These are phyloP conservation scores for Pseudogymnoascus sp. DNA, from an alignment of 2,329 filamentous ascomycete genomes.

Conservation along the genomic window DNA sequence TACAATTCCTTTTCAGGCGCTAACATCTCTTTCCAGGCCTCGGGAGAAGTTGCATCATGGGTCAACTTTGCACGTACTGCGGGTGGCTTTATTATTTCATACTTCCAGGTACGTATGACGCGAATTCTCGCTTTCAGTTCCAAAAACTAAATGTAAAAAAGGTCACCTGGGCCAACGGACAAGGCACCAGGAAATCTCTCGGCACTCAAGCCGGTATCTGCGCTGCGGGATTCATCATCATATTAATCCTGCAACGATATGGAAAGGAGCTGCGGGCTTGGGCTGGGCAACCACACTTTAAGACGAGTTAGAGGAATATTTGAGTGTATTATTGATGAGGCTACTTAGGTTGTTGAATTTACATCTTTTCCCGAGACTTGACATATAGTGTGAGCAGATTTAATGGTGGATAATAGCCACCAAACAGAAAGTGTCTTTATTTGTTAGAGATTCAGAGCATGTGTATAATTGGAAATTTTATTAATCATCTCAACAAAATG, in stretches of 20 bases:
- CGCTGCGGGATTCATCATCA: constrained; percentile 30
- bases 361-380: neutral
- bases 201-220: constrained; percentile 41
- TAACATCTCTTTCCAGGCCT: neutral
- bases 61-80: constrained; percentile 42
- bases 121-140: neutral
- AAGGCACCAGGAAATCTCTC: constrained; percentile 39
- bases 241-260: constrained; percentile 30
- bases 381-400: neutral
- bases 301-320: constrained; percentile 16
- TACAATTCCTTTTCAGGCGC: neutral
- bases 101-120: constrained; percentile 35
- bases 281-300: constrained; percentile 32
- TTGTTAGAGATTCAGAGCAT: neutral
- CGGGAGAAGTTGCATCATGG: constrained; percentile 46
- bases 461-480: neutral
- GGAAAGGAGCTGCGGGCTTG: constrained; percentile 33
- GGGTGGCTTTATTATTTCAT: constrained; percentile 45
- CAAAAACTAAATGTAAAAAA: neutral
- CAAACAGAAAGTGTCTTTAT: neutral
- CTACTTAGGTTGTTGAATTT: neutral
- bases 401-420: neutral
- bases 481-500: neutral
- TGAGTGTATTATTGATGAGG: neutral
- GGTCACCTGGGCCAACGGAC: constrained; percentile 39